Evolutionary conservation across 2,329 filamentous ascomycete species (phyloP).

Genomic region (Raffaelea deltoideospora): DNA sequence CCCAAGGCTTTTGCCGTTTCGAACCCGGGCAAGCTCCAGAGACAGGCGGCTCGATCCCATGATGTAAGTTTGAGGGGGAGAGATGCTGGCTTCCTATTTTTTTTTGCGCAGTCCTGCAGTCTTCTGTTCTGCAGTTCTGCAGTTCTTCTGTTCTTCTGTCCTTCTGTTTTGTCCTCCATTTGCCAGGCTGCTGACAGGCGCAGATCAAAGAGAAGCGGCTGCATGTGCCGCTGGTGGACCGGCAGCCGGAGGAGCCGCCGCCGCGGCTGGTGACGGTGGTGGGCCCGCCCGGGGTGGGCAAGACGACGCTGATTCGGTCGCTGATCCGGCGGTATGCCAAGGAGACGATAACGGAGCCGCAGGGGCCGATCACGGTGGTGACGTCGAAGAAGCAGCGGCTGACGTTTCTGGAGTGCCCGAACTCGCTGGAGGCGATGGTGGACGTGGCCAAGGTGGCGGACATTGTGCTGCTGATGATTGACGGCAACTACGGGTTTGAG

Average conservation of each 20-base stretch:
- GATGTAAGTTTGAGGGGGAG: constrained; percentile 50
- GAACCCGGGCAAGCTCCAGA: constrained; percentile 65
- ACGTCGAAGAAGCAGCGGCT: constrained; percentile 90
- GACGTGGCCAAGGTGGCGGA: constrained; percentile 95
- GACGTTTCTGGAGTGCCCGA: constrained; percentile 95
- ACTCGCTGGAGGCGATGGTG: constrained; percentile 91
- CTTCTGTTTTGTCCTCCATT: not conserved
- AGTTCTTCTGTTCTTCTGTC: not conserved
- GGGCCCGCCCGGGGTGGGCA: constrained; percentile 50
- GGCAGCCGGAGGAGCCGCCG: constrained; percentile 86
- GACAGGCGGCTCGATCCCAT: constrained; percentile 56
- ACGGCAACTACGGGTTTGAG: constrained; percentile 96
- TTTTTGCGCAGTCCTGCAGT: too few species aligned
- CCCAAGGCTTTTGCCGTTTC: constrained; percentile 83
- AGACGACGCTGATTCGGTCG: constrained; percentile 44
- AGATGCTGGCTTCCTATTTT: too few species aligned
- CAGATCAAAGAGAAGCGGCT: constrained; percentile 89
- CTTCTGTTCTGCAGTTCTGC: too few species aligned
- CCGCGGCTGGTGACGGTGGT: constrained; percentile 88
- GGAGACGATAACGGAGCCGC: constrained; percentile 78
- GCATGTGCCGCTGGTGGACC: constrained; percentile 92
- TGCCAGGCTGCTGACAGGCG: too few species aligned
- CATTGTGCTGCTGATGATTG: constrained; percentile 94
- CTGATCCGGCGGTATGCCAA: constrained; percentile 90
- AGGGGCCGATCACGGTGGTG: constrained; percentile 87